Evolutionary conservation across 805 yeast species (phyloP), one percentile per base, ranked within the genome.

Genomic region (Pichia membranifaciens): DNA sequence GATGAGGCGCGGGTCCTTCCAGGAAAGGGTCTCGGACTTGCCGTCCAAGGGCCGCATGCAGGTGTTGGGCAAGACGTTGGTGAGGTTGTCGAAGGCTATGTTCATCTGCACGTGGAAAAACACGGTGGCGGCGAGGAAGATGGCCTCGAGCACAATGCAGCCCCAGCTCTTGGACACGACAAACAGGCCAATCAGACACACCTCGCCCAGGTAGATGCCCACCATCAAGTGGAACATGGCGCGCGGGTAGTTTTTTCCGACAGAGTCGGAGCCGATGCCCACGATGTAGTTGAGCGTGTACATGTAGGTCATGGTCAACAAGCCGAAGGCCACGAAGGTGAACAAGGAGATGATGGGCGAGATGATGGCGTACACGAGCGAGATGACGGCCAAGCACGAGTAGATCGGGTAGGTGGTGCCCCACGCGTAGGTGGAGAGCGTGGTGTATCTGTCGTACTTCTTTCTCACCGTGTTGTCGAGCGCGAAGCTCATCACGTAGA

Each of bases 131-230:
- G 74, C 76, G 13, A 87, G 58, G 37, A 84, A 71, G 44, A 90
- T 72, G 1, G 79, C 81, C 63, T 85, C 87, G 45, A 91, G 67
- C 3, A 82, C 86, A 53, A 89, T 74, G 33, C 96, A 95, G 39
- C 96, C 98, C 96, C 96, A 91, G 37, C 95, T 84, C 72, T 87
- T 87, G 51, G 95, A 89, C 47, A 91, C 95, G 16, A 79, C 86
- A 62, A 88, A 90, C 47, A 93, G 66, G 47, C 96, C 97, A 45
- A 93, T 62, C 53, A 93, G 58, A 71, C 96, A 87, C 20, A 89
- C 67, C 66, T 91, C 90, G 35, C 96, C 96, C 39, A 91, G 64
- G 64, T 91, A 91, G 38, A 93, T 65, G 49, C 99, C 99, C 34
- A 82, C 82, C 62, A 91, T 75, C 0, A 95, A 83, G 68, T 91